These are phyloP conservation scores for Agaricus blazei DNA, from an alignment of 768 basidiomycete genomes.

Conservation along the genomic window DNA sequence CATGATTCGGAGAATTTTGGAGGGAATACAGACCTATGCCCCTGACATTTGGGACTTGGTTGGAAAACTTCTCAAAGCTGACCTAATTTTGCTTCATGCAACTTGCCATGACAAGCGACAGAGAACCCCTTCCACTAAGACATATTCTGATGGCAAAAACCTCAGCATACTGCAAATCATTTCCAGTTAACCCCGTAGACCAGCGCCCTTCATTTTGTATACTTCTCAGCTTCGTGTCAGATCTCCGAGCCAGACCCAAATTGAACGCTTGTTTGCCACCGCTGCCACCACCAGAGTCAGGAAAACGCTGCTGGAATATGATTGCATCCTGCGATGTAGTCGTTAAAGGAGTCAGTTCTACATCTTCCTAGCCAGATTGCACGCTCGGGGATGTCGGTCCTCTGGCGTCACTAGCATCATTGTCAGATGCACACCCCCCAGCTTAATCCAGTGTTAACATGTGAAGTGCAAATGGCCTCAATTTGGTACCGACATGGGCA, in stretches of 20 bases:
- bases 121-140: not conserved
- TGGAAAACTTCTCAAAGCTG: too few relatives aligned
- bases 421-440: conserved; percentile 4
- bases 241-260: not conserved
- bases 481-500: too few relatives aligned
- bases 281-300: conserved; percentile 5
- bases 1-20: too few relatives aligned
- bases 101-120: not conserved
- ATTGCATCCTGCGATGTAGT: not conserved
- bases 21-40: too few relatives aligned
- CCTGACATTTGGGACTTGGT: too few relatives aligned
- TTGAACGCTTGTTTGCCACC: not conserved
- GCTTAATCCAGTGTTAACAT: not conserved
- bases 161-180: not conserved
- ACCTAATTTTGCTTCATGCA: not conserved
- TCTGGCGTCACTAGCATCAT: not conserved
- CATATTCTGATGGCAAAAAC: not conserved
- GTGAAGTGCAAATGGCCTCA: not conserved
- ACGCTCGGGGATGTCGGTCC: conserved; percentile 1
- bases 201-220: not conserved
- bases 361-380: not conserved
- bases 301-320: not conserved
- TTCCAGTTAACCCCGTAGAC: not conserved
- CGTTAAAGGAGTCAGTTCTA: not conserved
- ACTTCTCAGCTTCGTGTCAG: not conserved